Conservation (phyloP, 768 basidiomycete genomes). For the Trametes coccinea region DNA sequence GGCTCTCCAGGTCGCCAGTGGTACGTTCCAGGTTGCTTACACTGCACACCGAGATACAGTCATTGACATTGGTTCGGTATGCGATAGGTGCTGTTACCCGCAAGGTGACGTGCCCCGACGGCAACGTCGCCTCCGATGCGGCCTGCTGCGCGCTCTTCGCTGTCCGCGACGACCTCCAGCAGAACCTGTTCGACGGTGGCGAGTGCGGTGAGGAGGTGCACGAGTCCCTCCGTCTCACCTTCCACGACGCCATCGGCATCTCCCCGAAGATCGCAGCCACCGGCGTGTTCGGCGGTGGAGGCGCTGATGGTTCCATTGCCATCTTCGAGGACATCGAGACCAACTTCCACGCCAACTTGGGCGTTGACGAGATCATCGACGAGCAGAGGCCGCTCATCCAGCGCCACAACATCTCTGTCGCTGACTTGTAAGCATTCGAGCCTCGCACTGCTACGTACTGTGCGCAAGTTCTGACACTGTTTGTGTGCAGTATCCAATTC, state of each 20-base stretch:
- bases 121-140: conserved; percentile 5
- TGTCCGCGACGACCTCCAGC: conserved; percentile 11
- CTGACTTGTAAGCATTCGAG: conserved; percentile 27
- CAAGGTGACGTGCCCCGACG: conserved; percentile 8
- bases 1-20: conserved; percentile 19
- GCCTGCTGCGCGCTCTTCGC: conserved; percentile 17
- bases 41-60: no score
- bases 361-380: conserved; percentile 19
- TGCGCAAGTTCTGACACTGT: not conserved
- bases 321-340: conserved; percentile 19
- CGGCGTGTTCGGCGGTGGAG: conserved; percentile 15
- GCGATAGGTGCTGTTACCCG: conserved; percentile 8
- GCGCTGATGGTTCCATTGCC: conserved; percentile 15
- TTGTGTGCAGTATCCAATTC: conserved; percentile 35
- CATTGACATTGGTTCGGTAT: not conserved
- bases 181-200: conserved; percentile 18
- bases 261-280: conserved; percentile 2
- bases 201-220: conserved; percentile 19
- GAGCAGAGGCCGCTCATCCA: conserved; percentile 12
- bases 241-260: conserved; percentile 20
- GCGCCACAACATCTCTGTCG: conserved; percentile 16
- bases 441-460: not conserved
- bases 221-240: conserved; percentile 18
- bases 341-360: conserved; percentile 14
- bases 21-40: conserved; percentile 7